phyloP scores from a whole-genome alignment of 441 rosid genomes.

The Oxalis stricta region DNA sequence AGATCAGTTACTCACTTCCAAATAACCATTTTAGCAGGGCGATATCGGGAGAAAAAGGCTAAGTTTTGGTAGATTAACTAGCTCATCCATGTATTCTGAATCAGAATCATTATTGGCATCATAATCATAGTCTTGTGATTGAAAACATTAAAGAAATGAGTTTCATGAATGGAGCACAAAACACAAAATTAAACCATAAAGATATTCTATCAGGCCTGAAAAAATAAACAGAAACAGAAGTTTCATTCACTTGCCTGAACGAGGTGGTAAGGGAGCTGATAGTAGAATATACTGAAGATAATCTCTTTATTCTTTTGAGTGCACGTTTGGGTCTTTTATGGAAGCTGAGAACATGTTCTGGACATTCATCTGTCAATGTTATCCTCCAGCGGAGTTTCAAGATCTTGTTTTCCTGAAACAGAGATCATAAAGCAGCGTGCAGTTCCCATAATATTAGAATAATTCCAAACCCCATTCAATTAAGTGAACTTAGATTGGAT shows the following conservation, averaged over 20 bases:
- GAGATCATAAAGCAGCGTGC: not conserved
- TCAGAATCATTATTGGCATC: slow-evolving; percentile 12
- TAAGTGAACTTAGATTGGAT: too few relatives aligned
- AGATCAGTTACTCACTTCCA: slow-evolving; percentile 41
- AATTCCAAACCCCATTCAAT: not conserved
- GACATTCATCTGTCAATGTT: slow-evolving; percentile 2
- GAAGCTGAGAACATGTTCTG: not conserved
- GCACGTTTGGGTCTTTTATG: slow-evolving; percentile 3
- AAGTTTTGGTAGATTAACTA: slow-evolving; percentile 8
- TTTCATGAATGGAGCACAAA: too few relatives aligned
- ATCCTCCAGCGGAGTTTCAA: not conserved
- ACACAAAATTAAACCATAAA: too few relatives aligned
- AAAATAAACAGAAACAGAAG: slow-evolving; percentile 2
- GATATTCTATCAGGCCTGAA: too few relatives aligned
- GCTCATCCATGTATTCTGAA: slow-evolving; percentile 8
- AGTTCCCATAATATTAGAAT: not conserved
- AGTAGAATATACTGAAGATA: not conserved
- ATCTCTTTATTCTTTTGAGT: not conserved
- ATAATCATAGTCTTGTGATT: slow-evolving; percentile 4
- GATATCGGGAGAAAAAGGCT: slow-evolving; percentile 8
- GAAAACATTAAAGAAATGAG: too few relatives aligned
- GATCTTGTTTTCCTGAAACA: not conserved
- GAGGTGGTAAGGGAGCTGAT: too few relatives aligned
- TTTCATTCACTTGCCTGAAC: too few relatives aligned
- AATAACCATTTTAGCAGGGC: slow-evolving; percentile 27